A percentile compares a stretch with the other conserved stretches of the same genome.
Evolutionary conservation across 257 asterid genomes (phyloP).

Genomic region (Ligustrum vulgare): DNA sequence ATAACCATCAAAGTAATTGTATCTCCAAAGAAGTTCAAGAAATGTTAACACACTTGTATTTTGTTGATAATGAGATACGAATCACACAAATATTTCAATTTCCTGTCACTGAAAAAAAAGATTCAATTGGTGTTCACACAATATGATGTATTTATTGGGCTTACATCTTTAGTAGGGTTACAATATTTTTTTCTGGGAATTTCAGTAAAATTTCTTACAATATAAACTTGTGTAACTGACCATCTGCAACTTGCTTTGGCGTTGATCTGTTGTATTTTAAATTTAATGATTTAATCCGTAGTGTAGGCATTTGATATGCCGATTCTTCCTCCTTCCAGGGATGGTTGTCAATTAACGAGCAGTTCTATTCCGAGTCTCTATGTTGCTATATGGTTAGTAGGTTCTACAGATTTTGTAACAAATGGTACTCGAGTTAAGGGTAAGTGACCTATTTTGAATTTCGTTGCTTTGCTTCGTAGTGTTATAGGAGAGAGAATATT

Average conservation of each 20-base stretch:
- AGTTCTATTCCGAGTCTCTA: constrained; percentile 43
- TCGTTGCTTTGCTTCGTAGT: neutral
- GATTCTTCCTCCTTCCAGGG: constrained; percentile 14
- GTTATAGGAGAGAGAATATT: neutral
- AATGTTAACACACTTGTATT: neutral
- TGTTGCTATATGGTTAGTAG: constrained; percentile 76
- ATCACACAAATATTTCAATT: neutral
- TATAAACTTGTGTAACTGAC: neutral
- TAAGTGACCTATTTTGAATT: constrained; percentile 28
- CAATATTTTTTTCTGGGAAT: neutral
- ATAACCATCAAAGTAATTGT: neutral
- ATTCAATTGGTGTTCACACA: neutral
- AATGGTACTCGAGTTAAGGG: constrained; percentile 55
- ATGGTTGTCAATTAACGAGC: constrained; percentile 11
- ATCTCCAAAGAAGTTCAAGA: neutral
- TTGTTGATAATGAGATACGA: neutral
- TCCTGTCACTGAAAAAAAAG: neutral
- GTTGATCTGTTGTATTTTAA: constrained; percentile 3
- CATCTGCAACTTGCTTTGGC: neutral
- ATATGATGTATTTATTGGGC: neutral
- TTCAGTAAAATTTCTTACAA: neutral
- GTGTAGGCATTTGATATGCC: constrained; percentile 27
- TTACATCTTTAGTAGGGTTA: neutral
- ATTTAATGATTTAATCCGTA: constrained; percentile 9
- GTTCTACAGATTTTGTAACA: constrained; percentile 57